A percentile compares a stretch with the other conserved stretches of the same genome.
phyloP scores from a whole-genome alignment of 2,329 filamentous ascomycete species.

The Cryphonectria naterciae region DNA sequence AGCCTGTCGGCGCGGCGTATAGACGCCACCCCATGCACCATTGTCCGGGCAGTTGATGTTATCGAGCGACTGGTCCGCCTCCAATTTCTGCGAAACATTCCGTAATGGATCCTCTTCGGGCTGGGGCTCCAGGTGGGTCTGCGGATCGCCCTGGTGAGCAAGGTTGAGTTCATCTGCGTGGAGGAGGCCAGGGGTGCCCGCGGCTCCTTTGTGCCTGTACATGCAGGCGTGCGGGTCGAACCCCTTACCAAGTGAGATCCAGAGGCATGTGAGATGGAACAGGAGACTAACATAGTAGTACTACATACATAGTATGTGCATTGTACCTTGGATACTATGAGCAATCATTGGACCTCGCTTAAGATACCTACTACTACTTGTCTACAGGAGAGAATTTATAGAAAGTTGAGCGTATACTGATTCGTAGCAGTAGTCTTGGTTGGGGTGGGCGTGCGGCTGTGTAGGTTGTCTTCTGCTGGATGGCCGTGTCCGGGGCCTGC shows the following conservation, averaged over 20 bases:
- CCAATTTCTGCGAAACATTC: constrained; percentile 29
- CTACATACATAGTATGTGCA: background rate
- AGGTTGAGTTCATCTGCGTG: background rate
- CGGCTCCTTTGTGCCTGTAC: background rate
- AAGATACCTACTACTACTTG: background rate
- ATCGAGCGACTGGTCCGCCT: constrained; percentile 11
- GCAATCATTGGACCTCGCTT: background rate
- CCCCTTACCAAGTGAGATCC: background rate
- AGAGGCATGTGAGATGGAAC: background rate
- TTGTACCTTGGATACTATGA: background rate
- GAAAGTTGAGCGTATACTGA: background rate
- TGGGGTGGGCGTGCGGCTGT: background rate
- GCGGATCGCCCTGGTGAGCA: background rate
- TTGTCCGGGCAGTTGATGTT: background rate
- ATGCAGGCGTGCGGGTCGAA: background rate
- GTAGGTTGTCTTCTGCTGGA: background rate
- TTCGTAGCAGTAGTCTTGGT: background rate
- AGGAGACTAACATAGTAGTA: background rate
- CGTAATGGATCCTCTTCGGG: constrained; percentile 12
- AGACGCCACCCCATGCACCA: background rate
- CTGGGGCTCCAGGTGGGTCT: constrained; percentile 11
- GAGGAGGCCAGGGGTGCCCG: background rate
- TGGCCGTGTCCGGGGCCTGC: background rate
- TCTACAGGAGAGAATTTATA: background rate
- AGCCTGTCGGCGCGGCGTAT: background rate